Evolutionary conservation across 192 early-diverging fungal species (phyloP).

Genomic region (Backusella australiensis): DNA sequence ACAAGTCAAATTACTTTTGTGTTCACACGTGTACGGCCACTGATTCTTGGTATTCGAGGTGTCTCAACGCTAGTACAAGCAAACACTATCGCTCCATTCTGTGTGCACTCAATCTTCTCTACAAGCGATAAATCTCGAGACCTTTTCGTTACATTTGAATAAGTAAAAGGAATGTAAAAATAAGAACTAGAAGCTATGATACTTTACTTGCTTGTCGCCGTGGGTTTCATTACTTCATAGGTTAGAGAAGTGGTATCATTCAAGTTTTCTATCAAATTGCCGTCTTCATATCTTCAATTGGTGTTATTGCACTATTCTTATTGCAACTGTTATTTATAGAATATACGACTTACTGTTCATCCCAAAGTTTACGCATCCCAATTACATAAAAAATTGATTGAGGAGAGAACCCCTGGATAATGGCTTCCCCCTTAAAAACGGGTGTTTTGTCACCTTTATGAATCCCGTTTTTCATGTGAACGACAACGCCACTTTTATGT

Average conservation of each 20-base stretch:
- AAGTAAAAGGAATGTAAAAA: not conserved
- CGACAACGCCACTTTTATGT: slow-evolving; percentile 50
- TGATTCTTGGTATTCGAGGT: slow-evolving; percentile 48
- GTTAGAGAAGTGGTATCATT: slow-evolving; percentile 40
- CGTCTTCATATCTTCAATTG: slow-evolving; percentile 37
- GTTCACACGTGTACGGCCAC: slow-evolving; percentile 44
- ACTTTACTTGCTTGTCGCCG: slow-evolving; percentile 38
- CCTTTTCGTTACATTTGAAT: slow-evolving; percentile 13
- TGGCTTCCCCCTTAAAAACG: slow-evolving; percentile 49
- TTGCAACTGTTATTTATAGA: not conserved
- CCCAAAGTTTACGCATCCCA: slow-evolving; percentile 55
- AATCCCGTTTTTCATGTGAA: slow-evolving; percentile 44
- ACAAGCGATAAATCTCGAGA: slow-evolving; percentile 42
- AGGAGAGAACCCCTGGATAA: slow-evolving; percentile 47
- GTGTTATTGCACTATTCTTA: not conserved
- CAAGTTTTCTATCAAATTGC: slow-evolving; percentile 38
- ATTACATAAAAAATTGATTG: slow-evolving; percentile 56
- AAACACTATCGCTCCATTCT: slow-evolving; percentile 52
- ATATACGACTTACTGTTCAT: slow-evolving; percentile 42
- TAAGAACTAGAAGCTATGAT: slow-evolving; percentile 6
- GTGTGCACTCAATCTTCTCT: slow-evolving; percentile 45
- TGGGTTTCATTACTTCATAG: slow-evolving; percentile 42
- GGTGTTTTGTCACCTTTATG: slow-evolving; percentile 46
- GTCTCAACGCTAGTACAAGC: slow-evolving; percentile 52
- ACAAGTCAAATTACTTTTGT: slow-evolving; percentile 32